Evolutionary conservation across 805 yeast species (phyloP), one percentile per base, ranked within the genome.

Genomic region (Nakazawaea laoshanensis): DNA sequence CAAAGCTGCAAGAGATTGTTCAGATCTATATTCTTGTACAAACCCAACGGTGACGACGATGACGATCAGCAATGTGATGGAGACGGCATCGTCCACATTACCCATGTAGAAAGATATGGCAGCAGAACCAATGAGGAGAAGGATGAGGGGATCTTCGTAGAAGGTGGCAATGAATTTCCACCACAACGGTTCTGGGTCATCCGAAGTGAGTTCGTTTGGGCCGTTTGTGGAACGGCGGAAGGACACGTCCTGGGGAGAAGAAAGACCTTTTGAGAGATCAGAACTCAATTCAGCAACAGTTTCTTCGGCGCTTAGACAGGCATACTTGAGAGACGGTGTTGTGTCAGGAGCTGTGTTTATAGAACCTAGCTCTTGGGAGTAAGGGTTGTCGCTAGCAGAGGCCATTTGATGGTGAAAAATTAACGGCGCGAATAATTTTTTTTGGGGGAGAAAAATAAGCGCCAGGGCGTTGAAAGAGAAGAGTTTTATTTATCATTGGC

Each of bases 31-130:
- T 55, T 92, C 99, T 59, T 92, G 99, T 20, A 92, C 88, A 59
- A 92, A 92, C 0, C 99, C 99, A 23, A 92, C 99, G 1, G 92
- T 74, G 9, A 92, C 96, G 20, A 92, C 99, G 44, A 92, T 88
- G 27, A 84, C 47, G 31, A 92, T 85, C 3, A 98, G 98, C 42
- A 88, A 63, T 0, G 96, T 79, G 45, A 92, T 92, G 44, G 92
- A 78, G n/a, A 92, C 63, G 2, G 97, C 95, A 55, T 92, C 99
- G 52, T 92, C 96, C 20, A 76, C 74, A 57, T 92, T 92, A n/a
- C 96, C 95, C 94, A 92, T 85, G 46, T 84, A 56, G 44, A 89
- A 83, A 41, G 94, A 78, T 22, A 92, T 67, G 2, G 70, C 71
- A 0, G 98, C 96, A 1, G 96, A 86, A 0, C 92, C 96, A 25